Evolutionary conservation across 345 rosid genomes (phyloP).

Genomic region (Limnanthes douglasii): DNA sequence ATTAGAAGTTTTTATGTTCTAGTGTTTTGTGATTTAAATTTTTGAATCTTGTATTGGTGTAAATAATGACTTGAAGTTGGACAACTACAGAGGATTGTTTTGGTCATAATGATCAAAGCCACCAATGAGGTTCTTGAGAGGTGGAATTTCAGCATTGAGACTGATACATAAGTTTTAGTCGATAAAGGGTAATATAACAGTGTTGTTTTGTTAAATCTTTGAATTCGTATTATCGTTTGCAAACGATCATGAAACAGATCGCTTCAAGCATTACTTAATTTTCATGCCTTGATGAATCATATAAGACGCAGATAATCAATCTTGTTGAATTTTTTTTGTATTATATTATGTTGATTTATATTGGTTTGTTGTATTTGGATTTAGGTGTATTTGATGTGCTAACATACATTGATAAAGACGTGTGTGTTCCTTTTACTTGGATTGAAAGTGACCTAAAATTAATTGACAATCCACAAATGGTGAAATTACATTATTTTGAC

Average conservation of each 20-base stretch:
- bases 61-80: constrained; percentile 91
- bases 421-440: constrained; percentile 93
- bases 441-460: constrained; percentile 86
- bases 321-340: not conserved
- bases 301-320: constrained; percentile 20
- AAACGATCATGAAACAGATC: constrained; percentile 87
- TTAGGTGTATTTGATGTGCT: constrained; percentile 92
- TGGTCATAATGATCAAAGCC: constrained; percentile 80
- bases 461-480: constrained; percentile 98
- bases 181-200: constrained; percentile 88
- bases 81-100: constrained; percentile 71
- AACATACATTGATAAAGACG: constrained; percentile 79
- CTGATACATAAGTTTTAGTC: constrained; percentile 64
- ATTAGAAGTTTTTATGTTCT: too few species aligned
- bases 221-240: not conserved
- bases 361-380: constrained; percentile 1
- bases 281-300: constrained; percentile 92
- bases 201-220: not conserved
- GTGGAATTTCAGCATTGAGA: constrained; percentile 89
- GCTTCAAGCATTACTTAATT: constrained; percentile 90
- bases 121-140: constrained; percentile 79
- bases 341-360: not conserved
- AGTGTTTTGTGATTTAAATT: constrained; percentile 5
- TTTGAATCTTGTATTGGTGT: constrained; percentile 5
- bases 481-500: constrained; percentile 88